Base-by-base conservation (phyloP, 495 filamentous ascomycete species). In the Poronia punctata region DNA sequence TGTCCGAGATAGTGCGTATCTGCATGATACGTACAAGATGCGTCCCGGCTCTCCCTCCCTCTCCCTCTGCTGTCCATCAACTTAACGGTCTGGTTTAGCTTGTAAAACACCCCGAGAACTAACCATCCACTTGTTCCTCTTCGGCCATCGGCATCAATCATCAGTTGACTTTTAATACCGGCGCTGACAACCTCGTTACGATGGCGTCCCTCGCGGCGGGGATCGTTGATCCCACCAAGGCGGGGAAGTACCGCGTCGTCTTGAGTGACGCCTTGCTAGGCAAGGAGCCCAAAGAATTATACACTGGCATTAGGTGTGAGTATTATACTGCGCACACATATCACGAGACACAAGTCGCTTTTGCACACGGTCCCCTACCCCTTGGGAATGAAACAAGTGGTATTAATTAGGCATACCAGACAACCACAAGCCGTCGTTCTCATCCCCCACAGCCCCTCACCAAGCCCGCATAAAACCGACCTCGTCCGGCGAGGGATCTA, bases 241-340 rank as follows among this genome's bases (percentile, higher is more conserved):
- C 59, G 22, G 74, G 63, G 41, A 68, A 69, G 49, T 76, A 75
- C 44, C 74, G 71, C 26, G 62, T 78, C 24, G 65, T 78, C 11
- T 55, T 78, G 33, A 75, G 74, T 54, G 71, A 75, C 52, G 68
- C 66, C 3, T 49, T 78, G 24, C 57, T 74, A 29, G 71, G 71
- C 8, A 75, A 75, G 45, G 35, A 66, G 3, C 53, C 69, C 5
- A 74, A 73, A 40, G 72, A 76, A 36, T 47, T 70, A 17, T 74
- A 66, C 39, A 76, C 71, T 1, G 71, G 66, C 36, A 52, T 78
- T 7, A 59, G 67, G 51, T 76, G 73, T 76, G 68, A 46, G 69
- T 40, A n/a, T n/a, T n/a, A n/a, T n/a, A n/a, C n/a, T n/a, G n/a
- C n/a, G n/a, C n/a, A n/a, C 12, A 12, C 32, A 19, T 15, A 12